These are phyloP conservation scores for Psilocybe cubensis DNA, from an alignment of 768 basidiomycete species.

Conservation along the genomic window DNA sequence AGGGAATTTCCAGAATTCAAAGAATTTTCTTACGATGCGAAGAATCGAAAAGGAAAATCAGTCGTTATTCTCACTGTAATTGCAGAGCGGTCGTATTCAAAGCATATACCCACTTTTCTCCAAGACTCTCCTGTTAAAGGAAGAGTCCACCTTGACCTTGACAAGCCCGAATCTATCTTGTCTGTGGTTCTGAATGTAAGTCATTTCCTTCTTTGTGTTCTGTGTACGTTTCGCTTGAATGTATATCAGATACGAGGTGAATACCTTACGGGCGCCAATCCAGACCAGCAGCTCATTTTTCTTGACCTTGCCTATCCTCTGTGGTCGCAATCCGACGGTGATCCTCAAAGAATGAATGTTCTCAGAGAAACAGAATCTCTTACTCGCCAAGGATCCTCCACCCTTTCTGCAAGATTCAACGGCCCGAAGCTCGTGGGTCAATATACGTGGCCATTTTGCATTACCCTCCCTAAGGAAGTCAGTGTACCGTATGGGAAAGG, in stretches of 20 bases:
- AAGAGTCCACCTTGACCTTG: constrained; percentile 35
- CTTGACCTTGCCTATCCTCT: constrained; percentile 35
- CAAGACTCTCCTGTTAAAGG: constrained; percentile 39
- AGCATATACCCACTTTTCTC: constrained; percentile 36
- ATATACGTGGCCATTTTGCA: constrained; percentile 39
- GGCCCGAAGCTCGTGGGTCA: constrained; percentile 39
- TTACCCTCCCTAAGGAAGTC: constrained; percentile 43
- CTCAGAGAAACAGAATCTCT: not conserved
- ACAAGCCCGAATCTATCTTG: constrained; percentile 47
- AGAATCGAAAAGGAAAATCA: constrained; percentile 32
- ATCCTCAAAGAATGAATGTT: constrained; percentile 16
- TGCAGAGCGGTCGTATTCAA: constrained; percentile 43
- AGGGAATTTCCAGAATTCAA: constrained; percentile 19
- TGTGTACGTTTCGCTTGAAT: not conserved
- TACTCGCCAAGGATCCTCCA: not conserved
- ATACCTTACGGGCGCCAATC: constrained; percentile 23
- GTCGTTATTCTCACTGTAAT: constrained; percentile 52
- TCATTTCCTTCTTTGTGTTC: constrained; percentile 13
- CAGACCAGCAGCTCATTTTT: constrained; percentile 36
- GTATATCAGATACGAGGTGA: constrained; percentile 11
- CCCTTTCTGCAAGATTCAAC: constrained; percentile 14
- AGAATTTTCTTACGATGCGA: constrained; percentile 31
- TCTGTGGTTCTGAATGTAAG: constrained; percentile 52
- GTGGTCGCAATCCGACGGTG: constrained; percentile 39
- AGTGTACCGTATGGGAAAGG: constrained; percentile 22